Evolutionary conservation across 331 rosid genomes (phyloP).

Genomic region (Acacia concinna): DNA sequence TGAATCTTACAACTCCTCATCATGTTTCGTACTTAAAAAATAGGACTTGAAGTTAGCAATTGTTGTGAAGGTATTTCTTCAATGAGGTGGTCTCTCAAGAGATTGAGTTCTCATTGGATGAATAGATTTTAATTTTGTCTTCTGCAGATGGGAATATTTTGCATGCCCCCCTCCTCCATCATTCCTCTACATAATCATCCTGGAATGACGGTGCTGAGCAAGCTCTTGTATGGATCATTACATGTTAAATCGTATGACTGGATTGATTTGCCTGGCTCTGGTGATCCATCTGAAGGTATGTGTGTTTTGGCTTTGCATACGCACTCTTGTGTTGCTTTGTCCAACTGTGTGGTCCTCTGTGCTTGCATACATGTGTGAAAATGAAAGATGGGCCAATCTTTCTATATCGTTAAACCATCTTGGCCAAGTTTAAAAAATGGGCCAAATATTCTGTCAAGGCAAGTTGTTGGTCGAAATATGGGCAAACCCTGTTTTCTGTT

Average conservation of each 20-base stretch:
- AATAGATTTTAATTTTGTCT: conserved; percentile 15
- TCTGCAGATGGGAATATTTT: conserved; percentile 90
- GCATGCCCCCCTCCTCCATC: conserved; percentile 89
- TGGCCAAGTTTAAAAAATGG: background rate
- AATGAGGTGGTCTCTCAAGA: background rate
- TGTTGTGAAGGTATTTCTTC: conserved; percentile 12
- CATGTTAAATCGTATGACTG: conserved; percentile 86
- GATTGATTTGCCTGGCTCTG: conserved; percentile 67
- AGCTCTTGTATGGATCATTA: conserved; percentile 86
- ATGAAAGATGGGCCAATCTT: background rate
- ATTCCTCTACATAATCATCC: conserved; percentile 98
- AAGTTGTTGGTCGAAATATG: background rate
- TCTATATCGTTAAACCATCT: background rate
- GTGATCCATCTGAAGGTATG: conserved; percentile 68
- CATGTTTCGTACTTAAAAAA: background rate
- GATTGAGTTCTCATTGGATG: background rate
- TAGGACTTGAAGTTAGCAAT: conserved; percentile 2
- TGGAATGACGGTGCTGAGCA: conserved; percentile 96
- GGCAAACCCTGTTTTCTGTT: background rate
- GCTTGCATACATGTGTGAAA: background rate
- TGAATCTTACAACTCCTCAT: conserved; percentile 30
- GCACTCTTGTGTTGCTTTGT: conserved; percentile 14
- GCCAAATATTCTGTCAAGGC: background rate
- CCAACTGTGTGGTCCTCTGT: conserved; percentile 24
- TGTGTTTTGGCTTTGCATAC: conserved; percentile 20